These are phyloP conservation scores for Singerocomus rubriflavus DNA, from an alignment of 1,284 basidiomycete genomes.

Conservation along the genomic window DNA sequence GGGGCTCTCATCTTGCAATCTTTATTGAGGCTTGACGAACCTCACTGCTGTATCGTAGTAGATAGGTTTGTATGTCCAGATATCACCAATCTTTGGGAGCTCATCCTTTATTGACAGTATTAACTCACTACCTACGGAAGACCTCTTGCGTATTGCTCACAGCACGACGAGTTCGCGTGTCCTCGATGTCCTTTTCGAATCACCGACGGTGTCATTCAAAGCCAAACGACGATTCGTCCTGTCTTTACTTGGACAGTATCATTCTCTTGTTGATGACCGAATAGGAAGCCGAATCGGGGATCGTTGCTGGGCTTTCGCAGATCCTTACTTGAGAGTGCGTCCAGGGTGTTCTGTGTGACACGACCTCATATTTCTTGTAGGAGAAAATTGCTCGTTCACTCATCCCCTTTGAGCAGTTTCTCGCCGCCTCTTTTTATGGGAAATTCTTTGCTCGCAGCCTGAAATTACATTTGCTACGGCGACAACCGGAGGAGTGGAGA, in stretches of 20 bases:
- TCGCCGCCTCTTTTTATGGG: conserved; percentile 78
- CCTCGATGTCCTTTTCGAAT: conserved; percentile 75
- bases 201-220: conserved; percentile 62
- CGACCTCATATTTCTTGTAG: conserved; percentile 38
- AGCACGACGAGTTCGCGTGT: conserved; percentile 77
- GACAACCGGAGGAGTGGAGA: conserved; percentile 82
- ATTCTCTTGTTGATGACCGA: conserved; percentile 77
- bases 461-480: conserved; percentile 74
- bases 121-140: conserved; percentile 53
- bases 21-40: conserved; percentile 63
- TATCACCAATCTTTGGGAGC: conserved; percentile 3
- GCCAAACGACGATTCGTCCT: conserved; percentile 70
- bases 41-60: conserved; percentile 63
- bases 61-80: conserved; percentile 51
- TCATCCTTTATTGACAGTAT: conserved; percentile 45
- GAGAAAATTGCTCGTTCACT: conserved; percentile 88
- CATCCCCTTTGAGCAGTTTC: conserved; percentile 62
- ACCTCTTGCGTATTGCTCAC: conserved; percentile 66
- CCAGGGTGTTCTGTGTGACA: conserved; percentile 2
- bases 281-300: conserved; percentile 88
- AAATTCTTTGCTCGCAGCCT: conserved; percentile 83
- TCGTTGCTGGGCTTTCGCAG: conserved; percentile 81
- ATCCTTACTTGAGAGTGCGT: conserved; percentile 84
- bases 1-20: conserved; percentile 85
- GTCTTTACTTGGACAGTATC: conserved; percentile 74